These are phyloP conservation scores for Hypomyces rosellus DNA, from an alignment of 2,329 filamentous ascomycete genomes.

Conservation along the genomic window DNA sequence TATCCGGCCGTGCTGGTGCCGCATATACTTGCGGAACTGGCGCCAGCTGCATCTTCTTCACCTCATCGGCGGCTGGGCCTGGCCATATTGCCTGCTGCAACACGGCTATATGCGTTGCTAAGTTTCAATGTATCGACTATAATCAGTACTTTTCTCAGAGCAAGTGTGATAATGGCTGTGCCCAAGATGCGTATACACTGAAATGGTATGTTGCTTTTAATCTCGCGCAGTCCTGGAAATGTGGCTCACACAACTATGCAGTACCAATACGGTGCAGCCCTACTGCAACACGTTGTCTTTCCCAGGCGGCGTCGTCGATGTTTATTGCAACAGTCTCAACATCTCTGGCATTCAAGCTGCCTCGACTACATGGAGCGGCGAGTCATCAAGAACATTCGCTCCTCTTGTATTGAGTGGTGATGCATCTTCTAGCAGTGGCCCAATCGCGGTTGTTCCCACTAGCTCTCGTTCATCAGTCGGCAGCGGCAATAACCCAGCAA, in stretches of 20 bases:
- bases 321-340: constrained; percentile 34
- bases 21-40: constrained; percentile 33
- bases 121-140: constrained; percentile 34
- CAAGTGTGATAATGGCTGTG: constrained; percentile 35
- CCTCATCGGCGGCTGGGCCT: constrained; percentile 17
- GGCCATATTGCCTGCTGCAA: constrained; percentile 41
- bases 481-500: too few relatives aligned
- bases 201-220: constrained; percentile 36
- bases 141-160: constrained; percentile 27
- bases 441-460: not conserved
- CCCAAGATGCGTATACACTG: constrained; percentile 32
- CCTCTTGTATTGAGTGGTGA: constrained; percentile 7
- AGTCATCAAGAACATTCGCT: constrained; percentile 26
- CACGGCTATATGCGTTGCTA: constrained; percentile 26
- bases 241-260: constrained; percentile 15
- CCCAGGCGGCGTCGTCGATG: constrained; percentile 35
- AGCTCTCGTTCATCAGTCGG: too few relatives aligned
- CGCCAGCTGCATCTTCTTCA: constrained; percentile 36
- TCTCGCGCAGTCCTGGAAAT: too few relatives aligned
- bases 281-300: constrained; percentile 43
- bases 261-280: constrained; percentile 27
- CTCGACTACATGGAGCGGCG: constrained; percentile 35
- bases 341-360: constrained; percentile 29
- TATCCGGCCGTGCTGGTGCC: constrained; percentile 34
- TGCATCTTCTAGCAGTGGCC: not conserved